phyloP scores from a whole-genome alignment of 2,329 filamentous ascomycete species.

The Clathrospora elynae region DNA sequence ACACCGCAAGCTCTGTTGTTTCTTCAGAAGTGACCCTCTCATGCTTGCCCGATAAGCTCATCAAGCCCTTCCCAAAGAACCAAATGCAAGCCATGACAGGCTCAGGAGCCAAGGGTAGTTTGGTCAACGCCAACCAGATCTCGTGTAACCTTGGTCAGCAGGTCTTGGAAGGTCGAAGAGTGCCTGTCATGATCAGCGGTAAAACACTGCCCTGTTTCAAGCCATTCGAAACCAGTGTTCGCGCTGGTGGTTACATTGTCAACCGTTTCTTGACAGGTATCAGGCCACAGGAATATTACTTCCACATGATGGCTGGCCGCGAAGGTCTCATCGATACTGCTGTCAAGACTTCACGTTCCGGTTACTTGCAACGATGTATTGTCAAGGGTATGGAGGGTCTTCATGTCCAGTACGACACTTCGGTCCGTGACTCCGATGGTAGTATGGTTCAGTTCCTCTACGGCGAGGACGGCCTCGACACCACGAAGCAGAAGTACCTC shows the following conservation, averaged over 20 bases:
- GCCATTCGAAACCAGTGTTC: conserved; percentile 84
- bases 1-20: conserved; percentile 68
- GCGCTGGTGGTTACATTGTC: conserved; percentile 91
- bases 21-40: conserved; percentile 78
- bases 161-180: conserved; percentile 90
- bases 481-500: conserved; percentile 91
- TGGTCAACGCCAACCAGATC: conserved; percentile 95
- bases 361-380: conserved; percentile 93
- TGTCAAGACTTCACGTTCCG: conserved; percentile 96
- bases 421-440: conserved; percentile 91
- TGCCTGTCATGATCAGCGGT: conserved; percentile 96
- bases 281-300: conserved; percentile 96
- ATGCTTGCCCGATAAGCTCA: conserved; percentile 80
- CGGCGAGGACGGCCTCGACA: conserved; percentile 93
- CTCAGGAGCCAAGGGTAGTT: conserved; percentile 90
- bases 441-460: conserved; percentile 94
- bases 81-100: conserved; percentile 99
- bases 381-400: conserved; percentile 99
- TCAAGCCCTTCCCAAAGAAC: conserved; percentile 93
- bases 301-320: conserved; percentile 98
- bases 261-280: conserved; percentile 98
- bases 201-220: conserved; percentile 95
- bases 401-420: conserved; percentile 88
- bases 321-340: conserved; percentile 99
- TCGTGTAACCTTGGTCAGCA: conserved; percentile 98